Evolutionary conservation across 768 basidiomycete genomes (phyloP).

Genomic region (Xerocomus brunneocitrinus): DNA sequence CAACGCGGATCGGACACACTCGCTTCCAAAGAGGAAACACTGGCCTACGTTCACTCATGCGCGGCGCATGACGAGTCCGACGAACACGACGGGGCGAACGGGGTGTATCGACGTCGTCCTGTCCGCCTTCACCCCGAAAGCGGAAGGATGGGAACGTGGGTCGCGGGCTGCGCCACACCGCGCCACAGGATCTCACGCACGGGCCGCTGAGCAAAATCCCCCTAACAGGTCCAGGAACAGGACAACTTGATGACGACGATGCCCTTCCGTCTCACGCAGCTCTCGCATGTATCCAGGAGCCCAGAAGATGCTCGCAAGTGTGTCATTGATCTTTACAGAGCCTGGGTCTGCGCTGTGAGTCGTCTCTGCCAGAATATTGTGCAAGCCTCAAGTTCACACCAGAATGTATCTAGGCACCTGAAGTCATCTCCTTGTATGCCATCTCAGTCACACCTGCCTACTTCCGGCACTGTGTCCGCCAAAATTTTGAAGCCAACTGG

Average conservation of each 20-base stretch:
- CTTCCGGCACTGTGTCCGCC: constrained; percentile 77
- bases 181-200: no score
- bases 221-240: no score
- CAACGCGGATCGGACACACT: no score
- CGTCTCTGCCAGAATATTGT: neutral
- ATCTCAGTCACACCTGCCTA: constrained; percentile 76
- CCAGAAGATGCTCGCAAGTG: constrained; percentile 59
- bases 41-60: no score
- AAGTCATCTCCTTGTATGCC: constrained; percentile 78
- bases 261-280: constrained; percentile 78
- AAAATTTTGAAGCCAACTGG: constrained; percentile 82
- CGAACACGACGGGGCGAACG: no score
- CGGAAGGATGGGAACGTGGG: no score
- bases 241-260: constrained; percentile 67
- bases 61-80: no score
- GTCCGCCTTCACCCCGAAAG: no score
- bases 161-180: no score
- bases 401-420: constrained; percentile 65
- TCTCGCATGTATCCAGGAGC: constrained; percentile 54
- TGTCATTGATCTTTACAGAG: constrained; percentile 77
- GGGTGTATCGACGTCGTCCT: no score
- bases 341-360: constrained; percentile 90
- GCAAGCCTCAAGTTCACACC: neutral
- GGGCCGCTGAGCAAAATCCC: no score
- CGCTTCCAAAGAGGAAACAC: no score